Conservation (phyloP, 108 stramenopile species). For the Nitzschia sp. region DNA sequence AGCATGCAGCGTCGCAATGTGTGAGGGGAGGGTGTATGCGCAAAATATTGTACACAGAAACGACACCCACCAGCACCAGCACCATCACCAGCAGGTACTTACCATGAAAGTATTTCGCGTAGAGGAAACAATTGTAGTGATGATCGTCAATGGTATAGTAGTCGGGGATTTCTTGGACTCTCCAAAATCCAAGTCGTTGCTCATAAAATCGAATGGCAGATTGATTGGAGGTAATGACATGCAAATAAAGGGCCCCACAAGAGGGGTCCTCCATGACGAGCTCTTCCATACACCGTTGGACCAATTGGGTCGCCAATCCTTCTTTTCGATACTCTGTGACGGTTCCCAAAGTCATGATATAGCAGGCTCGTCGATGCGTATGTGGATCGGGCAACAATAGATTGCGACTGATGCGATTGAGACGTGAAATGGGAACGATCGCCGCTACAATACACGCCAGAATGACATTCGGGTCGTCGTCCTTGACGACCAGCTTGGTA, state of each 20-base stretch:
- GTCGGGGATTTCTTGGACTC: constrained; percentile 67
- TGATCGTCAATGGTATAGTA: constrained; percentile 77
- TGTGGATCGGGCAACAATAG: constrained; percentile 44
- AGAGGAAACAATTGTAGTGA: constrained; percentile 72
- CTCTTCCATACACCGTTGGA: constrained; percentile 55
- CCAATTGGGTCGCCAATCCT: constrained; percentile 67
- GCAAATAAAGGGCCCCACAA: constrained; percentile 76
- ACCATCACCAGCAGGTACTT: constrained; percentile 15
- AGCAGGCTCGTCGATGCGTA: constrained; percentile 55
- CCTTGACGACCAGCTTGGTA: constrained; percentile 17
- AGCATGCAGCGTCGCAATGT: no score
- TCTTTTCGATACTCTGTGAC: constrained; percentile 51
- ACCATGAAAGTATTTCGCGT: constrained; percentile 81
- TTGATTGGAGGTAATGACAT: constrained; percentile 73
- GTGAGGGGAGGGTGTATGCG: no score
- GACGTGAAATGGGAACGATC: constrained; percentile 12
- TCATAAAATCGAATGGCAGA: constrained; percentile 86
- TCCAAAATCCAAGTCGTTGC: constrained; percentile 67
- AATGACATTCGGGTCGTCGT: constrained; percentile 31
- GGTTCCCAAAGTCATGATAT: constrained; percentile 87
- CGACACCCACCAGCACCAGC: not conserved
- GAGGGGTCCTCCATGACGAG: constrained; percentile 37
- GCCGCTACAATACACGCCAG: constrained; percentile 55
- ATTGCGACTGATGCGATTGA: constrained; percentile 34
- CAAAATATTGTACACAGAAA: no score